Base-by-base conservation (phyloP, 2,329 filamentous ascomycete genomes). In the Venturia asperata region DNA sequence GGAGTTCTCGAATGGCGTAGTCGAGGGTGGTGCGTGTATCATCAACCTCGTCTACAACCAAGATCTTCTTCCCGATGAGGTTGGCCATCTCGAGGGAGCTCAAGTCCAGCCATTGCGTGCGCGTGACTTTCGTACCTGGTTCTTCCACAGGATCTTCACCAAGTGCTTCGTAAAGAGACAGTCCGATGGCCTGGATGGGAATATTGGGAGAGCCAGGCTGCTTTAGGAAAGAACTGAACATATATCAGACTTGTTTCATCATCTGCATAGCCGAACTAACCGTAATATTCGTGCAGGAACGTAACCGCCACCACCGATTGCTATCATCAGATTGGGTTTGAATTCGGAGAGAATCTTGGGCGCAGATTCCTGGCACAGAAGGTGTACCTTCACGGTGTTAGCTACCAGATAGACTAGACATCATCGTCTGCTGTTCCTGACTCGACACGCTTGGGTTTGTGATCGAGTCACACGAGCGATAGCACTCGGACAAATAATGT, bases 101-200 rank as follows among this genome's bases (percentile, higher is more conserved):
- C 67, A 99, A 81, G 77, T 99, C 94, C 66, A 99, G 87, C 94
- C 94, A 99, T 84, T 99, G 94, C 47, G 94, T 97, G 71, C 94
- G 90, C 52, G 91, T 97, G 71, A 99, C 94, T 80, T 95, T 94
- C 70, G 91, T 97, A 70, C 93, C 93, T 55, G 89, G 88, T 68
- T 83, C 80, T 79, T 99, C 94, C 72, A 91, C 82, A 66, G 81
- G 79, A 66, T 84, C 82, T 68, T 83, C 82, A 67, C 81, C 81
- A 62, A 97, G 88, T 68, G 87, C 83, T 80, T 99, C 94, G 82
- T 99, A 99, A 65, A 99, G 87, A 27, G 93, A 97, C 69, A 99
- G 88, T 61, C 94, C 94, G 77, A 99, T 99, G 69, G 94, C 94
- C 83, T 99, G 94, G 78, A 99, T 99, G 70, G 94, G 93, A 74